Evolutionary conservation across 352 stramenopile species (phyloP), one percentile per base, ranked within the genome.

Genomic region (Peronosclerospora sorghi): DNA sequence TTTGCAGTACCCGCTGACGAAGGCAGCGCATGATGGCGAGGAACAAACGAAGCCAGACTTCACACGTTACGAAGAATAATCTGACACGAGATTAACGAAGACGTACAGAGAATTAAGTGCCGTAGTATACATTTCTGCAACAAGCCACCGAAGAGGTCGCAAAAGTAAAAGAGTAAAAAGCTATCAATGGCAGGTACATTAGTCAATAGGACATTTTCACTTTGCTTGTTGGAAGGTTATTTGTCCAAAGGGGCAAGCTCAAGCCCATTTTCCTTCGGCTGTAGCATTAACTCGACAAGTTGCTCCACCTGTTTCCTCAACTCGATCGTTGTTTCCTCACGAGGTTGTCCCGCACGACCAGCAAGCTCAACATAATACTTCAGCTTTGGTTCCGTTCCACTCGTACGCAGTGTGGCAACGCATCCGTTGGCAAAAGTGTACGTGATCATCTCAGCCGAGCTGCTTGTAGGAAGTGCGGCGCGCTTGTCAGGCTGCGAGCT

Each of bases 361-460:
- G 76, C 74, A 9, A 89, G 62, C 72, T 99, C 96, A 27, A 97
- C 84, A 61, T 99, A 99, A 59, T 97, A 98, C 69, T 99, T 99
- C 48, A 99, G 95, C 68, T 99, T 99, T 15, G 96, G 96, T 62
- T 99, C 96, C 9, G 96, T 99, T 14, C 96, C 96, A 59, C 92
- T 98, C 26, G 94, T 98, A 49, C 95, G 86, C 43, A 99, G 82
- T 41, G 96, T 98, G 14, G 92, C 84, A 32, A 98, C 87, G 54
- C 86, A 96, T 39, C 95, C 95, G 68, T 98, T 98, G 15, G 52
- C 63, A 51, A 99, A 98, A 26, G 73, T 76, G 63, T 97, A 96
- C 20, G 94, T 98, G 59, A 99, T 96, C 95, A 98, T 98, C 38
- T 97, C 88, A 24, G 71, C 95, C 32, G 87, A 88, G 26, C 72